Evolutionary conservation across 352 stramenopile genomes (phyloP), one percentile per base, ranked within the genome.

Genomic region (Pythium scleroteichum): DNA sequence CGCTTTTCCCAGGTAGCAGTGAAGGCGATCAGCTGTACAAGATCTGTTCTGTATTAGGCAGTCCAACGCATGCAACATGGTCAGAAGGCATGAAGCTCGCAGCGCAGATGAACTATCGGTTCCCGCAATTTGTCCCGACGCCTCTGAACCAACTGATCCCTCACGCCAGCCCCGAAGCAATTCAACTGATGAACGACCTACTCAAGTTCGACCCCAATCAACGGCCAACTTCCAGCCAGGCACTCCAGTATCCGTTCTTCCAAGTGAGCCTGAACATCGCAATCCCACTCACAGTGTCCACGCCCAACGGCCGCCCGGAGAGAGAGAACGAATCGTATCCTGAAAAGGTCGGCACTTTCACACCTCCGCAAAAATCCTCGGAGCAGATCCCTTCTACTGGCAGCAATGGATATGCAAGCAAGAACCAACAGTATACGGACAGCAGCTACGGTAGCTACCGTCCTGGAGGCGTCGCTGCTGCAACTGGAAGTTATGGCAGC

Each of bases 21-120:
- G 97, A 99, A 80, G 88, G 95, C 26, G 97, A 99, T 71, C 90
- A 99, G 77, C 84, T 99, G 9, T 97, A 98, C 76, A 99, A 99
- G 64, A 98, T 98, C 27, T 98, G 92, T 73, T 97, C 87, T 2
- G 90, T 98, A n/a, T 66, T 98, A 20, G 94, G 95, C 2, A 96
- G 91, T 47, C 96, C 96, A 7, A 97, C 87, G 0, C 76, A 91
- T 29, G 77, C 78, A 47, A 92, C 68, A 39, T 99, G 96, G 97
- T 81, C 84, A 1, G 95, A 99, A 72, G 96, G 96, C 33, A 90
- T 98, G 75, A 96, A 96, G 53, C 88, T 98, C 26, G 96, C 97
- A 23, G 86, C 93, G 8, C 87, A 97, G 64, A 98, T 99, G 91
- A 96, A 97, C 66, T 98, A 98, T 60, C 79, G 87, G 2, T 99